Evolutionary conservation across 1,139 yeast species (phyloP).

Genomic region (Eremothecium cymbalariae): DNA sequence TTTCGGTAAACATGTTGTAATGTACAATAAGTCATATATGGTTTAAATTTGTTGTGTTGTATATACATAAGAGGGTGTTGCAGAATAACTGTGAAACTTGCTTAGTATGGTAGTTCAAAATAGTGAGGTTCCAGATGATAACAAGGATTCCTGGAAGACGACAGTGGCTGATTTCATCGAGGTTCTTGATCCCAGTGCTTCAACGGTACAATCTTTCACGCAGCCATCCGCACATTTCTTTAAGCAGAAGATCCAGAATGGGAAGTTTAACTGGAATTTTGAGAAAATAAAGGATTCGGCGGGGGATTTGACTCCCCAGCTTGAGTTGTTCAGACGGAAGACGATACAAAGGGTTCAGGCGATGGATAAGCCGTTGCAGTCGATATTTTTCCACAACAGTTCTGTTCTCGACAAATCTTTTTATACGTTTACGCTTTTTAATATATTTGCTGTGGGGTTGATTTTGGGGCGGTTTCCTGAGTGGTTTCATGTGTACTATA

Average conservation of each 20-base stretch:
- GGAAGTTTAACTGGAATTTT: constrained; percentile 11
- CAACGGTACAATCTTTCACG: constrained; percentile 20
- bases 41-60: no score
- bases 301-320: constrained; percentile 16
- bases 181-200: constrained; percentile 24
- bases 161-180: constrained; percentile 21
- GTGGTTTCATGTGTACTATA: constrained; percentile 68
- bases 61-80: no score
- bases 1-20: no score
- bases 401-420: constrained; percentile 74
- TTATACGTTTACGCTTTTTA: constrained; percentile 64
- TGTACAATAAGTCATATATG: no score
- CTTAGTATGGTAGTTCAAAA: no score
- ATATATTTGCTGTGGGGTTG: constrained; percentile 65
- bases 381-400: constrained; percentile 34
- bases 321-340: constrained; percentile 17
- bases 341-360: constrained; percentile 17
- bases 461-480: constrained; percentile 72
- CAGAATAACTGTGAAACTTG: no score
- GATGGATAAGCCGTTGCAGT: constrained; percentile 20
- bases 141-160: constrained; percentile 8
- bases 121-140: no score
- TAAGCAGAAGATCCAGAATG: constrained; percentile 13
- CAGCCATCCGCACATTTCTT: constrained; percentile 12
- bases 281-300: constrained; percentile 9